Percentiles rank a stretch among this genome's conserved stretches.
These are phyloP conservation scores for Amanita molliuscula DNA, from an alignment of 768 basidiomycete species.

Conservation along the genomic window DNA sequence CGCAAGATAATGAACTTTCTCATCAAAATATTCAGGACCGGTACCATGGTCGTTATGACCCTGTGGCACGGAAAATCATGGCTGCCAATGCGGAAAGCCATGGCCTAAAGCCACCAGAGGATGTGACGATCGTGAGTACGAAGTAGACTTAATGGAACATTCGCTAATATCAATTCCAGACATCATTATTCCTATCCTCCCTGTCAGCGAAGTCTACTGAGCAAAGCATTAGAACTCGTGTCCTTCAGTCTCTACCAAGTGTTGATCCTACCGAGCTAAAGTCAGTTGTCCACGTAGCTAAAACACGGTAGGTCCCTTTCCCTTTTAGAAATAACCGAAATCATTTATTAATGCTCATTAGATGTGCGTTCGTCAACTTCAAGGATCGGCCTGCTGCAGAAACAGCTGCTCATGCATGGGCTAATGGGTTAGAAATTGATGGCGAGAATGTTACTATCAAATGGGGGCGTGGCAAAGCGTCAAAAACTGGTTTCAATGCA, in stretches of 20 bases:
- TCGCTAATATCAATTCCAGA: conserved; percentile 30
- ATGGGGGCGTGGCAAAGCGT: conserved; percentile 76
- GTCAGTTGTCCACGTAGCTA: conserved; percentile 79
- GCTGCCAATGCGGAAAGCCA: conserved; percentile 65
- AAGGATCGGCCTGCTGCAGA: conserved; percentile 77
- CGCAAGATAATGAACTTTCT: conserved; percentile 68
- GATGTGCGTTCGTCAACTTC: conserved; percentile 96
- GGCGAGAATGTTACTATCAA: conserved; percentile 64
- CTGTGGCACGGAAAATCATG: conserved; percentile 89
- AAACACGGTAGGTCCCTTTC: conserved; percentile 46
- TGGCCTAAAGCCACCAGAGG: conserved; percentile 86
- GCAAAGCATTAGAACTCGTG: conserved; percentile 59
- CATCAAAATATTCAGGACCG: conserved; percentile 94
- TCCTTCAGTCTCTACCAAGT: conserved; percentile 56
- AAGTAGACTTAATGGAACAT: background rate
- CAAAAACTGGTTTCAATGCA: conserved; percentile 15
- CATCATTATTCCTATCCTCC: conserved; percentile 77
- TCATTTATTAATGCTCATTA: conserved; percentile 15
- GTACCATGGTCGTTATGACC: conserved; percentile 88
- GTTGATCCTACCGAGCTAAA: conserved; percentile 58
- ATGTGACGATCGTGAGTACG: conserved; percentile 65
- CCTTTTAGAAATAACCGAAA: background rate
- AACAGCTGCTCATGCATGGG: conserved; percentile 78
- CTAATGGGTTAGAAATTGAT: conserved; percentile 84
- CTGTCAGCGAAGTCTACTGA: conserved; percentile 66